phyloP scores from a whole-genome alignment of 345 rosid genomes.

The Linum lewisii region DNA sequence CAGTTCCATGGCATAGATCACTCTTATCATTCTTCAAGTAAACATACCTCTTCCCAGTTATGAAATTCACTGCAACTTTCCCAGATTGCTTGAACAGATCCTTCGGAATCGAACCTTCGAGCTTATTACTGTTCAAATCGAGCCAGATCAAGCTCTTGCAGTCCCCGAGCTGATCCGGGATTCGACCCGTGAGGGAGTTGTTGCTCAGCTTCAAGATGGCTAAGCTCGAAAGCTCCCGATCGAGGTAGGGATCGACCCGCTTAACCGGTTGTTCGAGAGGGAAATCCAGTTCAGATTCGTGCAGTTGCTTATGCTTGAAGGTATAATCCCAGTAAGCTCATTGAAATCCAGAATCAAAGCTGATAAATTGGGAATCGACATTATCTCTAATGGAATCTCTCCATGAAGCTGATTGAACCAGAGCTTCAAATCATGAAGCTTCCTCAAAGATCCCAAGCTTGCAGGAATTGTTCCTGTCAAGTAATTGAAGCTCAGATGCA shows the following conservation, averaged over 20 bases:
- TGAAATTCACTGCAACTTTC: conserved; percentile 59
- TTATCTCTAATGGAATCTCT: conserved; percentile 68
- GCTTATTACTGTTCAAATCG: conserved; percentile 69
- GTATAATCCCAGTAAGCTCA: conserved; percentile 60
- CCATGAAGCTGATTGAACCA: conserved; percentile 81
- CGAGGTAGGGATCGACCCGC: conserved; percentile 71
- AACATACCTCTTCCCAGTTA: conserved; percentile 66
- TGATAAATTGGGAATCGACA: conserved; percentile 42
- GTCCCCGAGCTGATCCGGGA: conserved; percentile 88
- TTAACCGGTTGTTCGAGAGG: conserved; percentile 64
- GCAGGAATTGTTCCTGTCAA: conserved; percentile 67
- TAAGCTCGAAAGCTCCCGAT: conserved; percentile 62
- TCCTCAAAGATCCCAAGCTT: conserved; percentile 56
- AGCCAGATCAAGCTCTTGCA: conserved; percentile 86
- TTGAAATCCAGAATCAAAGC: conserved; percentile 88
- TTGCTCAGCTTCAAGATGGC: conserved; percentile 91
- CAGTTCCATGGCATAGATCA: conserved; percentile 79
- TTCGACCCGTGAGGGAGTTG: conserved; percentile 65
- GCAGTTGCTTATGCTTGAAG: conserved; percentile 68
- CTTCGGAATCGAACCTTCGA: conserved; percentile 68
- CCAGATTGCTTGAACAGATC: conserved; percentile 85
- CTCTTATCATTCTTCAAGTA: conserved; percentile 79
- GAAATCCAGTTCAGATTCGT: conserved; percentile 80
- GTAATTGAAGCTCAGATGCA: conserved; percentile 79
- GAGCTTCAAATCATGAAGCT: conserved; percentile 72